Conservation (phyloP, 345 rosid species). For the Physaria fendleri region DNA sequence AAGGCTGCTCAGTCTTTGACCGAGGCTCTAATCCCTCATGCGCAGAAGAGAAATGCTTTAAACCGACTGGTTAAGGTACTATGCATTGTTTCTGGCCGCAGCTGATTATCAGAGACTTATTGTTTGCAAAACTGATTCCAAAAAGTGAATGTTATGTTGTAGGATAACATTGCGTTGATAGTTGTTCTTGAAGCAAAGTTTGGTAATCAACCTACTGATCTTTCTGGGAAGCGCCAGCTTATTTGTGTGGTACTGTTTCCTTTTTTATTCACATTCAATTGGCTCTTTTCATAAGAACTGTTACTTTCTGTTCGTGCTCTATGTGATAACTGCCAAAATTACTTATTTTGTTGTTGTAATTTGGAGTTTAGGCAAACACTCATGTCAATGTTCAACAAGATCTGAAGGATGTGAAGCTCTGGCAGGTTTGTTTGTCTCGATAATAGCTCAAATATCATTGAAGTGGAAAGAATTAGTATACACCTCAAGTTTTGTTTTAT, state of each 20-base stretch:
- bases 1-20: constrained; percentile 99
- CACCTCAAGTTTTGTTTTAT: neutral
- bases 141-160: constrained; percentile 20
- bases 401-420: constrained; percentile 91
- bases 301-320: constrained; percentile 6
- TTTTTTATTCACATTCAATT: neutral
- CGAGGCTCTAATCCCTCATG: constrained; percentile 69
- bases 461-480: neutral
- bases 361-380: constrained; percentile 78
- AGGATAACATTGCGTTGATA: constrained; percentile 97
- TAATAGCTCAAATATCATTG: neutral
- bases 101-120: constrained; percentile 18
- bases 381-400: constrained; percentile 88
- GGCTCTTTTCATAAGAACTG: neutral
- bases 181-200: constrained; percentile 94
- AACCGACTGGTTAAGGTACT: constrained; percentile 80
- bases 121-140: constrained; percentile 10
- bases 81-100: constrained; percentile 50
- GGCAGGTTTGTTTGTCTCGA: constrained; percentile 63
- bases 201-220: constrained; percentile 79
- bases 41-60: constrained; percentile 86
- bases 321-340: neutral
- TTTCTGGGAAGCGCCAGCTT: constrained; percentile 87
- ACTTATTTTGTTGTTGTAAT: constrained; percentile 8
- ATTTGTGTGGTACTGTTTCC: constrained; percentile 75